Conservation (phyloP, 305 asterid genomes). For the Solanum hybrid region DNA sequence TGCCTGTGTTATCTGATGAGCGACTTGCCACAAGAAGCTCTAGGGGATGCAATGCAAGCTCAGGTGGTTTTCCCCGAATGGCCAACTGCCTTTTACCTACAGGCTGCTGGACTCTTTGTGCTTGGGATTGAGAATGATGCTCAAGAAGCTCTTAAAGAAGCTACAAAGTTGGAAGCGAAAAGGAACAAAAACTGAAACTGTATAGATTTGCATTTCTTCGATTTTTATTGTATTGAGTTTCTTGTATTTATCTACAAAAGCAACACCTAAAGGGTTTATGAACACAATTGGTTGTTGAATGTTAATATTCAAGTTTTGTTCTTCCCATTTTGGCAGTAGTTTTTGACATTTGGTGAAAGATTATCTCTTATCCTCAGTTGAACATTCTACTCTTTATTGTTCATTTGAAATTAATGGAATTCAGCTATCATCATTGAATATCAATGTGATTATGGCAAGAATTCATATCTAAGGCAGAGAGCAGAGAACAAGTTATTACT, state of each 20-base stretch:
- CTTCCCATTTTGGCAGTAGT: background rate
- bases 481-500: background rate
- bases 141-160: slow-evolving; percentile 69
- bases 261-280: background rate
- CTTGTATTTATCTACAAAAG: slow-evolving; percentile 22
- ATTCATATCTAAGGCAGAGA: background rate
- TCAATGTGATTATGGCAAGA: background rate
- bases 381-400: background rate
- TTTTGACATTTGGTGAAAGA: background rate
- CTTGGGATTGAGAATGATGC: slow-evolving; percentile 79
- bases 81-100: slow-evolving; percentile 76
- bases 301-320: slow-evolving; percentile 5
- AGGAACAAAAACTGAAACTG: slow-evolving; percentile 37
- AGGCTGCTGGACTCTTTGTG: slow-evolving; percentile 64
- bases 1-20: slow-evolving; percentile 65
- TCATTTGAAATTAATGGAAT: background rate
- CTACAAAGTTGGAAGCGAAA: slow-evolving; percentile 62
- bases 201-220: slow-evolving; percentile 19
- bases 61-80: slow-evolving; percentile 61
- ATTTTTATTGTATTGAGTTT: background rate
- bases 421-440: background rate
- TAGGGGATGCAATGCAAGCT: slow-evolving; percentile 81
- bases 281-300: slow-evolving; percentile 1
- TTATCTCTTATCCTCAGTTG: background rate
- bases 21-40: slow-evolving; percentile 64